Evolutionary conservation across 148 eudicot species (phyloP), one percentile per base, ranked within the genome.

Genomic region (Simmondsia chinensis): DNA sequence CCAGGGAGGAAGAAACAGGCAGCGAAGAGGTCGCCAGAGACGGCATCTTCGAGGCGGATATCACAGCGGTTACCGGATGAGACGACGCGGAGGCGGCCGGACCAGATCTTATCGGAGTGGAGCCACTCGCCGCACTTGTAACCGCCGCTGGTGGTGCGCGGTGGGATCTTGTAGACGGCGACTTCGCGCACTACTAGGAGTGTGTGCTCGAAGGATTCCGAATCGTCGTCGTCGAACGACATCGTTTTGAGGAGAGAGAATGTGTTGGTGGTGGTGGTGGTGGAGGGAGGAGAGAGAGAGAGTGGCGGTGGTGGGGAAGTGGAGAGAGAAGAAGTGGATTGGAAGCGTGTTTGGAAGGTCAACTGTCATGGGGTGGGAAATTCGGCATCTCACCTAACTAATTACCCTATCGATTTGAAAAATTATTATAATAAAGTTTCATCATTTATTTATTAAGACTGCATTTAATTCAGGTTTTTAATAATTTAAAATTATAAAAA

Each of bases 51-150:
- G 35, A 91, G 66, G 1, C 99, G 89, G 73, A 91, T 79, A 78
- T 91, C 95, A 59, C 88, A 82, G 3, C 95, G 88, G 23, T 70
- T 25, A 12, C 60, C 50, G 65, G 78, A 74, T 9, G 99, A 91
- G 2, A 91, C 89, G 23, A 91, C 94, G 0, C 99, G 93, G 18
- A 91, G 76, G 1, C 99, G 78, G 13, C 99, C 99, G 26, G 95
- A 48, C 99, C 99, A 91, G 73, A 91, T 91, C 86, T 79, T 82
- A 48, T 91, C 99, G 58, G 95, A 71, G 24, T 91, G 94, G 7
- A 91, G 79, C 99, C 99, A 91, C 52, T 86, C 99, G 61, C 99
- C 99, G 72, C 99, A 91, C 43, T 85, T 91, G 75, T 74, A 85
- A 7, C 95, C 99, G 50, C 99, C 99, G 67, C 68, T 54, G 46